Conservation (phyloP, 2,329 filamentous ascomycete species). For the Phaeoacremonium minimum region DNA sequence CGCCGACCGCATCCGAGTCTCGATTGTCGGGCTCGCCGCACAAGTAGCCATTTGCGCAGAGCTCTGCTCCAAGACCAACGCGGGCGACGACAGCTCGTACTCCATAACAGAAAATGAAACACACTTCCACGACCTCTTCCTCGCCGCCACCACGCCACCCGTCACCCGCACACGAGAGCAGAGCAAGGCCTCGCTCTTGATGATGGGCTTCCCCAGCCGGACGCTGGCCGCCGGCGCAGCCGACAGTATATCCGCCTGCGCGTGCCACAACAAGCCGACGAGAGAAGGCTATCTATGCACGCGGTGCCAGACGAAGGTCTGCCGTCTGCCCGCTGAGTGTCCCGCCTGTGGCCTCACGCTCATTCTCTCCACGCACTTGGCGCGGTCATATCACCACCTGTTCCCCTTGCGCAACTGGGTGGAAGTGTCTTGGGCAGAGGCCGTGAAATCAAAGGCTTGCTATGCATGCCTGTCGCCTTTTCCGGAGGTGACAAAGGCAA, state of each 20-base stretch:
- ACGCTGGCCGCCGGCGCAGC: constrained; percentile 58
- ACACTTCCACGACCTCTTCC: constrained; percentile 84
- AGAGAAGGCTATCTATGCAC: constrained; percentile 89
- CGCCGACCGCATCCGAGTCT: constrained; percentile 78
- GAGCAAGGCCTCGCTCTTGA: constrained; percentile 65
- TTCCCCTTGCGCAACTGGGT: constrained; percentile 89
- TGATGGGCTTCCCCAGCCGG: constrained; percentile 97
- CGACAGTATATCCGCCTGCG: constrained; percentile 70
- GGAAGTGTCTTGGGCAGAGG: constrained; percentile 80
- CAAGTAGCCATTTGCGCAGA: constrained; percentile 91
- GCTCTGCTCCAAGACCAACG: constrained; percentile 83
- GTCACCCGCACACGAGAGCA: constrained; percentile 65
- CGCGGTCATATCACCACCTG: constrained; percentile 88
- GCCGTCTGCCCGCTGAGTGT: constrained; percentile 83
- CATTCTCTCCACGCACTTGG: constrained; percentile 89
- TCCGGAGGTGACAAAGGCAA: constrained; percentile 38
- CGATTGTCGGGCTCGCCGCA: constrained; percentile 84
- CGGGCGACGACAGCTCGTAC: constrained; percentile 71
- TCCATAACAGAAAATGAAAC: constrained; percentile 81
- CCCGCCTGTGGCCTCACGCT: constrained; percentile 87
- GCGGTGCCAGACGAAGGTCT: constrained; percentile 84
- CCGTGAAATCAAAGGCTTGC: constrained; percentile 60
- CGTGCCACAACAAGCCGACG: constrained; percentile 80
- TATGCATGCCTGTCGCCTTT: constrained; percentile 75
- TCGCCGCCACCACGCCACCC: constrained; percentile 84